Conservation (phyloP, 106 monocot species). For the Acorus calamus region DNA sequence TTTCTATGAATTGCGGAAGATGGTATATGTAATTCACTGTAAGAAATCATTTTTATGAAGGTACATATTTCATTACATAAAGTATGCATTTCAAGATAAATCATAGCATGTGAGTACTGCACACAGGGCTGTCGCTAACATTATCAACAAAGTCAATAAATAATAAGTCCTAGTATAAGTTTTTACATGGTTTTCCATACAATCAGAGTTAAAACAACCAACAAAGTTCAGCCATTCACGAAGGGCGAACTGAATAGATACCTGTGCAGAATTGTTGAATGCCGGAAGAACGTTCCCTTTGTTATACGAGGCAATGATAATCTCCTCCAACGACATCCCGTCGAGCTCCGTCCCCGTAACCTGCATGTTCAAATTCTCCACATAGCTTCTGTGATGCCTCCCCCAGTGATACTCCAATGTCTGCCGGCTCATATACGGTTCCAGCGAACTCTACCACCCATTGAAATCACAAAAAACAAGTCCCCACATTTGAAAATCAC, state of each 20-base stretch:
- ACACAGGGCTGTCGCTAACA: no score
- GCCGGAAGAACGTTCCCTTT: slow-evolving; percentile 54
- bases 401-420: slow-evolving; percentile 77
- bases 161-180: no score
- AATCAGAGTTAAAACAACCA: background rate
- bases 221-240: background rate
- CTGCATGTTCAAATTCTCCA: slow-evolving; percentile 59
- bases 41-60: no score
- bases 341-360: slow-evolving; percentile 53
- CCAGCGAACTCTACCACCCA: slow-evolving; percentile 49
- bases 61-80: no score
- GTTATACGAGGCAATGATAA: slow-evolving; percentile 60
- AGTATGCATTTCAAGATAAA: no score
- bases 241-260: background rate
- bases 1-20: no score
- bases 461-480: background rate
- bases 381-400: slow-evolving; percentile 55
- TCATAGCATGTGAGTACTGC: no score
- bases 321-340: slow-evolving; percentile 37
- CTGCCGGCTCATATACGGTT: slow-evolving; percentile 76
- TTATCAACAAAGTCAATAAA: no score
- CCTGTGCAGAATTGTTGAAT: slow-evolving; percentile 81
- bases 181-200: no score
- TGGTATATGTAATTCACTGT: no score
- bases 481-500: background rate